Base-by-base conservation (phyloP, 176 grass and related monocot species). In the Musa beccarii region DNA sequence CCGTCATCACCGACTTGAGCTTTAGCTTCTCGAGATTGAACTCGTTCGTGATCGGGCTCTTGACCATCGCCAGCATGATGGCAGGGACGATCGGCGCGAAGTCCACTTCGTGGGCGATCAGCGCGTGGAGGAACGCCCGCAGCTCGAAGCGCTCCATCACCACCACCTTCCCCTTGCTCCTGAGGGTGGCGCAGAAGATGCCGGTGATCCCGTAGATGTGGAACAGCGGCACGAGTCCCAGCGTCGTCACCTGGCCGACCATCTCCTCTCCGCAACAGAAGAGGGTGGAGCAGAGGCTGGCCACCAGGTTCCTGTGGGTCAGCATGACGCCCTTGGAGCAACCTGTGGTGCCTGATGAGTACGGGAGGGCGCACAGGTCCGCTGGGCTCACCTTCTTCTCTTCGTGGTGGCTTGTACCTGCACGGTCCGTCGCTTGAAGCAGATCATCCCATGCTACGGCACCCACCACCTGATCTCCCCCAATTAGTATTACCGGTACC, bases 151-250 rank as follows among this genome's bases (percentile, higher is more conserved):
- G 80, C 62, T 87, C 85, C 89, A 96, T 96, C 22, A 92, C 89
- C 23, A 96, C 92, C 52, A 96, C 93, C 71, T 83, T 96, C 24
- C 93, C 93, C 83, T 90, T 96, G 81, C 79, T 83, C 73, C 89
- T 81, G n/a, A 96, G 81, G 34, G 87, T 87, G 3, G 87, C 26
- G 74, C 89, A 92, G 86, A 87, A 89, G 66, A 96, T 96, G 76
- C 89, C 83, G 11, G 89, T 90, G 83, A 92, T 89, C 69, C 89
- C 92, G 79, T 96, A 96, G 85, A 92, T 96, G 83, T 96, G 93
- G 89, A 96, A 92, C 81, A 96, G 89, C 1, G 87, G 93, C 79
- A 96, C 90, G 12, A 96, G 89, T 5, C 89, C 89, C 25, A 92
- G 83, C 2, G 75, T 66, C 0, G 84, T 83, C 15, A 92, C 79